Base-by-base conservation (phyloP, 768 basidiomycete species). In the Serendipita sp. region DNA sequence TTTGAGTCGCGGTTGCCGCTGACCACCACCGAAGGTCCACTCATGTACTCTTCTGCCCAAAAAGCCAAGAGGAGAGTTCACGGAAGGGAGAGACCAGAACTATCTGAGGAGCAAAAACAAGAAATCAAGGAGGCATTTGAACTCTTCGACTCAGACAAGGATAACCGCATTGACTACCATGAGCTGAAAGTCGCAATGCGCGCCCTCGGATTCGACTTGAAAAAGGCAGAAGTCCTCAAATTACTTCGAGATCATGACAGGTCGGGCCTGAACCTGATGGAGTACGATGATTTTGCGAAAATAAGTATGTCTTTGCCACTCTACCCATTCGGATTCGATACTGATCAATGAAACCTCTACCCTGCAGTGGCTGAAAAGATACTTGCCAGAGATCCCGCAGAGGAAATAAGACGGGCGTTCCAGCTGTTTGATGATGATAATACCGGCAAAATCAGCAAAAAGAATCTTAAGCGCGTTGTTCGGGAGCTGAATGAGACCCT, bases 71-170 rank as follows among this genome's bases (percentile, higher is more conserved):
- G 53, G 11, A 11, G 53, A 11, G 53, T 54, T 11, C 53, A 54
- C 28, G 53, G 53, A 30, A 11, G 53, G 10, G 53, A 54, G 2
- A 11, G 89, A 41, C 90, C 89, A 68, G 89, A 92, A 67, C 83
- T 92, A 63, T 81, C 85, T 7, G 90, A 92, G 51, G 89, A 92
- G 72, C 89, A 92, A 71, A 89, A 89, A 70, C 89, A 92, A 70
- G 96, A 99, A 75, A 94, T 98, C 64, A 93, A 93, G 74, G 96
- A 99, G 71, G 96, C 96, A 0, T 99, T 99, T 71, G 95, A 98
- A 75, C 85, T 99, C 64, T 99, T 99, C 73, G 96, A 99, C 76
- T 90, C 93, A 51, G 96, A 99, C 81, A 96, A 97, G 78, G 96
- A 99, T 72, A 91, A 91, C 38, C 85, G 82, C 63, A 79, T 98